Evolutionary conservation across 306 rosid genomes (phyloP), one percentile per base, ranked within the genome.

Genomic region (Dalbergia cochinchinensis): DNA sequence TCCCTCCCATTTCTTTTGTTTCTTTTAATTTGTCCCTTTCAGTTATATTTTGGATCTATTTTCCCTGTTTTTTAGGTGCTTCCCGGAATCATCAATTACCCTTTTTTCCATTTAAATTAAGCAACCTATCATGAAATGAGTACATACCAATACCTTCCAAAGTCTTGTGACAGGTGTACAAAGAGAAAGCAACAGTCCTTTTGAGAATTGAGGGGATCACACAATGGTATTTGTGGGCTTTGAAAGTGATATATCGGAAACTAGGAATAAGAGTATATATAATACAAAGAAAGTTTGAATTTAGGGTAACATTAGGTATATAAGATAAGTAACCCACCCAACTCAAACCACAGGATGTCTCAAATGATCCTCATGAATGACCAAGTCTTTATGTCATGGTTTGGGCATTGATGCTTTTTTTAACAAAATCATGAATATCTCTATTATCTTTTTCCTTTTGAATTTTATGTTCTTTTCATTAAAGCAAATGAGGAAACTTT

Each of bases 11-110:
- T 81, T 73, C 18, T 62, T 50, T 70, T 69, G 67, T 79, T 76
- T 66, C 65, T 39, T 85, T 75, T 63, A 55, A 45, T 71, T 77
- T 78, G 85, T 76, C 83, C 82, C 68, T 65, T 76, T 76, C 73
- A 58, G 61, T 80, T 58, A 64, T 73, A 26, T 31, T 26, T 54
- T 66, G 54, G 55, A 45, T n/a, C 71, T 73, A 53, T 53, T 53
- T 22, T 74, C 33, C 61, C 69, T 53, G 20, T 63, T 54, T 54
- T 62, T 78, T 39, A 77, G 69, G 68, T 85, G 72, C 35, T 76
- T 65, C 76, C 42, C 0, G 14, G 58, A 59, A 51, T 57, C n/a
- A 18, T n/a, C 60, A 15, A 4, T 48, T 65, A 44, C 83, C 74
- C 61, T 48, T 66, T 53, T 22, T 22, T 4, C 65, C 34, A 74